Evolutionary conservation across 495 filamentous ascomycete species (phyloP), one percentile per base, ranked within the genome.

Genomic region (Xylaria scruposa): DNA sequence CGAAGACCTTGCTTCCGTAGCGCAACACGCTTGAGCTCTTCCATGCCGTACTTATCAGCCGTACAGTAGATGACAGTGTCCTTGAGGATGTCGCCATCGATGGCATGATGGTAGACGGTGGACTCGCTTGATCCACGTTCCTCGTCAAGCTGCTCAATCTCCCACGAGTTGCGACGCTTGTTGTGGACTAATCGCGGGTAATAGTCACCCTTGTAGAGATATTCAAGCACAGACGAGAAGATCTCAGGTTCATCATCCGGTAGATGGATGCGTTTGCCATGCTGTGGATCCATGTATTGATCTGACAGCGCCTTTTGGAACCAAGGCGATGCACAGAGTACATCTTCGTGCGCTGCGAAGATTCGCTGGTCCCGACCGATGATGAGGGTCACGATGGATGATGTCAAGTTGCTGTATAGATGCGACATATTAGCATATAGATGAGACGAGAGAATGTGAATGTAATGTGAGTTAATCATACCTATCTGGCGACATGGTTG

Each of bases 31-130:
- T 97, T 94, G 51, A 98, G 88, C 66, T 93, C 91, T 15, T 92
- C 90, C 19, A 98, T 85, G 36, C 88, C 89, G 78, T 95, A 97
- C 78, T 90, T 91, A 62, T 93, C 90, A 15, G 94, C 95, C 0
- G 93, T 88, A 79, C 94, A 97, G 83, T 97, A 97, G 75, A 98
- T 90, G 81, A 93, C 89, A 3, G 95, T 97, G 82, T 97, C 94
- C 74, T 91, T 92, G 56, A 98, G 82, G 70, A 97, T 88, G 31
- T 91, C 85, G 60, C 87, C 90, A 60, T 90, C 88, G 58, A 89
- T 85, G 56, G 81, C 85, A 60, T 87, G 84, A 74, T 92, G 90
- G 72, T 89, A 93, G 71, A 95, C 83, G 13, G 93, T 94, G 19
- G 92, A 86, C 77, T 91, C 91, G 54, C 78, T 77, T 31, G 80